Conservation (phyloP, 192 early-diverging fungal species). For the Backusella liffmaniae region DNA sequence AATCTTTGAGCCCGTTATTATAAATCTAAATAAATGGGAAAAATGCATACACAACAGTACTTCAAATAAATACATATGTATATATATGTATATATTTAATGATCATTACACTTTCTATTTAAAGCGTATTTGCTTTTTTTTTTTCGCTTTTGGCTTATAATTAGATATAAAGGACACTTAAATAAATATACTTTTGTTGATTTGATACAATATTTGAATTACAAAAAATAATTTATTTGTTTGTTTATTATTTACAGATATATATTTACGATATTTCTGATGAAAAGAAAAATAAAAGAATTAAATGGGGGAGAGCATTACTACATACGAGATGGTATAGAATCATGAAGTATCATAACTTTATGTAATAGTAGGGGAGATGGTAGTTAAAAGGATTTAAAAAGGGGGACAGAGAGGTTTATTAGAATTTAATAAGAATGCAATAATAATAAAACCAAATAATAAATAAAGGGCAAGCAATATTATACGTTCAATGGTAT, state of each 20-base stretch:
- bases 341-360: background rate
- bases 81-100: no score
- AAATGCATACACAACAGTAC: background rate
- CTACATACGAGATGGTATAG: background rate
- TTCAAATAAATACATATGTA: background rate
- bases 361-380: background rate
- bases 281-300: background rate
- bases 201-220: background rate
- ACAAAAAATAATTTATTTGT: background rate
- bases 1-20: background rate
- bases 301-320: background rate
- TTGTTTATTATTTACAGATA: conserved; percentile 7
- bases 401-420: background rate
- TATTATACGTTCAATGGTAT: background rate
- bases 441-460: conserved; percentile 1
- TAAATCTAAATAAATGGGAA: no score
- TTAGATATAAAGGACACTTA: background rate
- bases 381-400: background rate
- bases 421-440: conserved; percentile 4
- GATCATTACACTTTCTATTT: background rate
- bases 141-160: background rate
- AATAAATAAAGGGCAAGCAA: background rate
- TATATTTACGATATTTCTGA: conserved; percentile 3
- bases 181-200: background rate
- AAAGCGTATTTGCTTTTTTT: background rate